phyloP scores from a whole-genome alignment of 2,329 filamentous ascomycete genomes.

The Fusarium bulbicola region DNA sequence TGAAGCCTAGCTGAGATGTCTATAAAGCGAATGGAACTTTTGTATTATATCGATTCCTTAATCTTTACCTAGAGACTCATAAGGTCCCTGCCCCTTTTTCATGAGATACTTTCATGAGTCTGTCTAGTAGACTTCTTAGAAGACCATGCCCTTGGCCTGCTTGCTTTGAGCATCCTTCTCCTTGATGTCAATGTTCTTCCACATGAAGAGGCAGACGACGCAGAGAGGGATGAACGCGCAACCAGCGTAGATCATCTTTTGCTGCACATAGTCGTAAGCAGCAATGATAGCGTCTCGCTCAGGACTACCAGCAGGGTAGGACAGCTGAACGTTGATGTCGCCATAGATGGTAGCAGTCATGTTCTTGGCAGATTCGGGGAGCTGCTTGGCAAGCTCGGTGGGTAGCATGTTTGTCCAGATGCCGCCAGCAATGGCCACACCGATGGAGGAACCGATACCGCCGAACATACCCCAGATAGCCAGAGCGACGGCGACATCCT shows the following conservation, averaged over 20 bases:
- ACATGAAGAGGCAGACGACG: slow-evolving; percentile 46
- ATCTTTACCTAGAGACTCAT: neutral
- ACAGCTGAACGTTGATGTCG: slow-evolving; percentile 61
- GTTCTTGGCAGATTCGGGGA: slow-evolving; percentile 54
- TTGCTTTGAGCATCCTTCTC: slow-evolving; percentile 41
- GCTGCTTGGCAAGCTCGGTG: slow-evolving; percentile 49
- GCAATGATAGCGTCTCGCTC: slow-evolving; percentile 64
- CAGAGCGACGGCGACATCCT: slow-evolving; percentile 64
- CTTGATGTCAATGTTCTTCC: slow-evolving; percentile 52
- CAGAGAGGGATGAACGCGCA: slow-evolving; percentile 48
- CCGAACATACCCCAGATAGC: slow-evolving; percentile 67
- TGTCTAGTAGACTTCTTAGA: neutral
- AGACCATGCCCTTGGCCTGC: slow-evolving; percentile 47
- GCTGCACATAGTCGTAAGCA: slow-evolving; percentile 58
- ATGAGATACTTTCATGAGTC: neutral
- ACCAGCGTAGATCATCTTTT: slow-evolving; percentile 53
- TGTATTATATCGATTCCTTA: slow-evolving; percentile 8
- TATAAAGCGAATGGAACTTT: slow-evolving; percentile 14
- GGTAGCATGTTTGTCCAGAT: slow-evolving; percentile 68
- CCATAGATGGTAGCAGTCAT: slow-evolving; percentile 52
- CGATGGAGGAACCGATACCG: slow-evolving; percentile 65
- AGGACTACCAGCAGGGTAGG: slow-evolving; percentile 57
- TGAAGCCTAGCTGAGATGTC: neutral
- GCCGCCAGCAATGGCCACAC: slow-evolving; percentile 66
- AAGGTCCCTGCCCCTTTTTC: neutral